Base-by-base conservation (phyloP, 192 early-diverging fungal genomes). In the Coemansia sp. region DNA sequence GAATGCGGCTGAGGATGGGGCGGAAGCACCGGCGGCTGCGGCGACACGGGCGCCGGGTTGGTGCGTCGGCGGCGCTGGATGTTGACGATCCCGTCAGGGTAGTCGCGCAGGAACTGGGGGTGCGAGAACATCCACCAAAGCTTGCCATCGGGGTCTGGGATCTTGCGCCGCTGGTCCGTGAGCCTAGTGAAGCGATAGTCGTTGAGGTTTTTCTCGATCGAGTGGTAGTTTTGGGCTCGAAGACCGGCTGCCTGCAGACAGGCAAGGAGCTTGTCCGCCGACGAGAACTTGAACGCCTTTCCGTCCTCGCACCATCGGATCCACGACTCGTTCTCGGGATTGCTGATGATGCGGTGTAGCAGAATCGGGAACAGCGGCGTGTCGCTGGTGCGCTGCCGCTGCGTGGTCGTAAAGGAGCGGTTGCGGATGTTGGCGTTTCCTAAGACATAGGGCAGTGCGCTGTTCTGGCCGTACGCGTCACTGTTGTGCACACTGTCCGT, bases 111-210 rank as follows among this genome's bases (percentile, higher is more conserved):
- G 30, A 81, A 81, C 63, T 75, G 68, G 6, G 72, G 65, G 47
- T 81, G 78, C 27, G 68, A 72, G 25, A 74, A 81, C 71, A 75
- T 75, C 71, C 72, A 75, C 78, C 78, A 81, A 60, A 81, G 54
- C 52, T 64, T 60, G 55, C 78, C 72, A 41, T 75, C 64, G 14
- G 55, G 55, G 37, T 74, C 71, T 4, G 72, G 78, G 31, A 74
- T 70, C 60, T 75, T 81, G 22, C 72, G 57, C 22, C 78, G 64
- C 62, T 74, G 72, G 45, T 81, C 78, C 11, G 72, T 81, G 41
- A 81, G 61, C 17, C 78, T 63, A 4, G 41, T 54, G 31, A 81
- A 81, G 27, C 72, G 67, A 36, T 81, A 81, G 62, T 81, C 78
- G 34, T 81, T 81, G 31, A 81, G 68, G 31, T 81, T 81, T 62